Base-by-base conservation (phyloP, 2,329 filamentous ascomycete species). In the Colletotrichum higginsianum region DNA sequence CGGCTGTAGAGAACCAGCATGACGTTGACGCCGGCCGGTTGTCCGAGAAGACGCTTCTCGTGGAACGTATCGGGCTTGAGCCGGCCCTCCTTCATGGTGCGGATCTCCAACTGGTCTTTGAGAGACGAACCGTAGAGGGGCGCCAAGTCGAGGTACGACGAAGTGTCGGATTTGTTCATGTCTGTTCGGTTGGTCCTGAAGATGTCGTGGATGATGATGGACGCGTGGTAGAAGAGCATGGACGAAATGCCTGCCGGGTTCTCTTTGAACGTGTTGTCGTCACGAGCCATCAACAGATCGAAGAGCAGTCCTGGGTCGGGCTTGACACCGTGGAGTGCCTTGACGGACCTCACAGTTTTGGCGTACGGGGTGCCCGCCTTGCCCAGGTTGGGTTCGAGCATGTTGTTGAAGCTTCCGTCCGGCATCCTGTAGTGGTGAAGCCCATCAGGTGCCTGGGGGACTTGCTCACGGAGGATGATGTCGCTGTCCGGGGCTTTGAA, bases 1-100 rank as follows among this genome's bases (percentile, higher is more conserved):
- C 91, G 88, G 77, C 92, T 92, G 82, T 94, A 92, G 92, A 95
- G 94, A 40, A 95, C 82, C 4, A 95, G 78, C 15, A 93, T 90
- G 68, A 89, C 87, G 23, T 71, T 71, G 16, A 93, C 92, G 16
- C 92, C 92, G 0, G 93, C 91, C 0, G 93, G 93, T 76, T 93
- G 91, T 6, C 90, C 91, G 18, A 92, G 81, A 2, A 95, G 83
- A 66, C 93, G 87, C 80, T 91, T 91, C 77, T 94, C 92, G 4
- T 91, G 89, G 75, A 93, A 95, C 9, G 86, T 85, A 76, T 96
- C 93, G 0, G 90, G 89, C 80, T 93, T 93, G 71, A 94, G 83
- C 75, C 89, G 90, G n/a, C 92, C 92, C 71, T 91, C 87, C 58
- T 88, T 86, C 79, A 89, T 87, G 1, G 90, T 91, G 30, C 92